Percentiles rank a stretch among this genome's conserved stretches.
Conservation (phyloP, 1,139 yeast genomes). For the Saccharomyces hybrid region DNA sequence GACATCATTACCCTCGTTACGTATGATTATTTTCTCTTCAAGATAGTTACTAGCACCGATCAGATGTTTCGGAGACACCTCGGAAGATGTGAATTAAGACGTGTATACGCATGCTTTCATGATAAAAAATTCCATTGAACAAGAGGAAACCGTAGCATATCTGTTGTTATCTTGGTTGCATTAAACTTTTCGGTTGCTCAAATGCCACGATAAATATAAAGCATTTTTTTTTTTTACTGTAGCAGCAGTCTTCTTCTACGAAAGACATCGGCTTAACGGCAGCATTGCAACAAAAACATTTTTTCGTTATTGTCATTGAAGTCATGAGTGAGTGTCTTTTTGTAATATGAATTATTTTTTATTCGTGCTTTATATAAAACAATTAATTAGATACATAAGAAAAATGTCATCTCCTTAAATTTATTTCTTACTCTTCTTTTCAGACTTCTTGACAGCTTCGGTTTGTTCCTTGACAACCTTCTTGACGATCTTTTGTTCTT, state of each 20-base stretch:
- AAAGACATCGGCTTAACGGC: background rate
- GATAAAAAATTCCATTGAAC: background rate
- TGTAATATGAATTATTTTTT: background rate
- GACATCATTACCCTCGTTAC: background rate
- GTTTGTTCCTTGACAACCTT: constrained; percentile 94
- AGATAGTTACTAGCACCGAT: background rate
- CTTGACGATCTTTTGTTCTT: constrained; percentile 99
- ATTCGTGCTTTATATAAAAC: constrained; percentile 1
- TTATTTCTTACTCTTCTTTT: constrained; percentile 16
- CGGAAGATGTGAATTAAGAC: background rate
- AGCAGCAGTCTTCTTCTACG: background rate
- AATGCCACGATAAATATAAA: background rate
- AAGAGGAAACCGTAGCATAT: background rate
- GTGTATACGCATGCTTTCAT: background rate
- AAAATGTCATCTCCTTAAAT: background rate
- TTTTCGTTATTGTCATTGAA: background rate
- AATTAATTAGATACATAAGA: background rate
- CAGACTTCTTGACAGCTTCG: constrained; percentile 59
- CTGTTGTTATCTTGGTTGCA: background rate
- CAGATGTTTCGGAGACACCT: background rate
- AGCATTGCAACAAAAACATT: background rate
- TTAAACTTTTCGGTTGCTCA: background rate
- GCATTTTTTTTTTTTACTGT: background rate
- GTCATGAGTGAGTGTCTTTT: background rate
- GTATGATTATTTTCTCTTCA: no score